Base-by-base conservation (phyloP, 129 eudicot genomes). In the Artemisia annua region DNA sequence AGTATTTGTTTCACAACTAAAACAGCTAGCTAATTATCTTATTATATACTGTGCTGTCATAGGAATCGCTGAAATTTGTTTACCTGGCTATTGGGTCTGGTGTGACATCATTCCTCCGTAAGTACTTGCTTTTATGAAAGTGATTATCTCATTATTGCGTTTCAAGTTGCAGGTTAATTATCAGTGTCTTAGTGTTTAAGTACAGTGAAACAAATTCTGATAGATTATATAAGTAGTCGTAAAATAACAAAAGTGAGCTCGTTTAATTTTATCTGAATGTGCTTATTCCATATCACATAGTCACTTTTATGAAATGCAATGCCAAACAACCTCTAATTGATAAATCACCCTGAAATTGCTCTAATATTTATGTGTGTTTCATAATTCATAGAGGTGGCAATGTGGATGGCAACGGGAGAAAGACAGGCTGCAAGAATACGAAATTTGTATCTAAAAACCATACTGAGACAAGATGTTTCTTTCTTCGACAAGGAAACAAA, bases 341-440 rank as follows among this genome's bases (percentile, higher is more conserved):
- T 17, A 6, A 17, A 11, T 18, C 26, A 4, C 16, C 8, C 14
- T 61, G 3, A 6, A 15, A 20, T 26, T 35, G 24, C 9, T 11
- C 11, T 5, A 4, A 60, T 22, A n/a, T 10, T 22, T 60, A 16
- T 60, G 51, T 19, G n/a, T 56, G 62, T 56, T 18, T n/a, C n/a
- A n/a, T n/a, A 20, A 20, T 20, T 17, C 30, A 3, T 63, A 61
- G 96, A 90, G 93, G 92, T 90, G 63, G 75, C 90, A 72, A 73
- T 86, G 57, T 90, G 96, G 96, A 87, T 90, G 90, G 77, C 87
- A 79, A 87, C 93, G 0, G 96, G 96, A 19, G 96, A 90, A 51
- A 83, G 96, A 78, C 93, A 90, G 70, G 88, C 93, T 67, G 84
- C 93, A 17, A 70, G 93, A 48, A 90, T 90, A 55, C 79, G 96